Evolutionary conservation across 257 asterid genomes (phyloP).

Genomic region (Scutellaria baicalensis): DNA sequence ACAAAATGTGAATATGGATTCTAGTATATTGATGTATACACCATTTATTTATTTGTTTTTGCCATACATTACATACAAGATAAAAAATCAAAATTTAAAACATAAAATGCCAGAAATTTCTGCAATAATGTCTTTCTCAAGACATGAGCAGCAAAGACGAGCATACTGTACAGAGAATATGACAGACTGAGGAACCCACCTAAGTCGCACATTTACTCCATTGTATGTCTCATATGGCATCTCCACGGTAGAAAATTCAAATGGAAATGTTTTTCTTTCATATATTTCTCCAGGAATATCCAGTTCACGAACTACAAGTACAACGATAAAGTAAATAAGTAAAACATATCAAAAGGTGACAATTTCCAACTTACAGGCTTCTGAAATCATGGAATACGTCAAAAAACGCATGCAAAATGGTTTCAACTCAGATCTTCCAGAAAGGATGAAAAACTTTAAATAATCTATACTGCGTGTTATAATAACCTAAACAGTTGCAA

Average conservation of each 20-base stretch:
- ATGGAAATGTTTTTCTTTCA: slow-evolving; percentile 89
- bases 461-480: not conserved
- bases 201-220: slow-evolving; percentile 87
- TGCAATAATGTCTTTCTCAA: not conserved
- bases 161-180: not conserved
- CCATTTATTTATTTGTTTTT: too few species aligned
- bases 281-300: slow-evolving; percentile 95
- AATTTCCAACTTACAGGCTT: not conserved
- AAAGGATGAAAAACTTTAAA: not conserved
- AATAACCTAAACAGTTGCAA: not conserved
- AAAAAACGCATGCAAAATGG: not conserved
- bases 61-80: too few species aligned
- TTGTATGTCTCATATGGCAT: slow-evolving; percentile 97
- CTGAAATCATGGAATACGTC: not conserved
- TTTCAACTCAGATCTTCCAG: not conserved
- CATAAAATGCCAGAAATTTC: too few species aligned
- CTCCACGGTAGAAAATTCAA: slow-evolving; percentile 94
- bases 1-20: too few species aligned
- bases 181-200: slow-evolving; percentile 53
- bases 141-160: not conserved
- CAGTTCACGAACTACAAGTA: slow-evolving; percentile 64
- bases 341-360: slow-evolving; percentile 2
- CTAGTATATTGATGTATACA: too few species aligned
- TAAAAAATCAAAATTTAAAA: too few species aligned
- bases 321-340: not conserved